Base-by-base conservation (phyloP, 1,139 yeast genomes). In the Magnusiomyces fungicola region DNA sequence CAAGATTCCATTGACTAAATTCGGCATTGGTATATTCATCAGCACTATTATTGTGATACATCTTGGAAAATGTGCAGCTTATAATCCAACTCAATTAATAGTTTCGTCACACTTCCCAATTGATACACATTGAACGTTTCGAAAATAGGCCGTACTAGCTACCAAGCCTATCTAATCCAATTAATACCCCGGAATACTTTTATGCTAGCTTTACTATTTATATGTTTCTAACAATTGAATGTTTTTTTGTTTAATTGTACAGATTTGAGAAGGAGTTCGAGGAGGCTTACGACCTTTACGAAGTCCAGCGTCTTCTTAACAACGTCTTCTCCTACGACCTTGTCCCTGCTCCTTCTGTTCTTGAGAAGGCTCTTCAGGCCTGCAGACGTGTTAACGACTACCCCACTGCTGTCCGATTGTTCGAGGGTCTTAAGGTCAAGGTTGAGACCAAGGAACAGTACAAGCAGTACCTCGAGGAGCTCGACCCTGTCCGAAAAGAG, bases 351-450 rank as follows among this genome's bases (percentile, higher is more conserved):
- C 98, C 98, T 59, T 81, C 85, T 54, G 97, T 92, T 56, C 79
- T 92, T 66, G 96, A 88, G 73, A 86, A 86, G 75, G 98, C 98
- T 48, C 80, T 92, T 69, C 83, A 86, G 74, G 98, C 98, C 49
- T 92, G 97, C 65, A 89, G 98, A 81, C 87, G 98, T 75, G 97
- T 92, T 60, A 89, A 94, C 72, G 98, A 92, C 75, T 87, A 87
- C 75, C 97, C 98, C 56, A 90, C 97, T 56, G 98, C 98, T 53
- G 94, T 90, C 61, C 86, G 98, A 75, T 96, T 95, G 55, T 92
- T 92, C 64, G 98, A 92, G 75, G 83, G 88, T 59, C 80, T 92
- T 70, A 87, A 85, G 72, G 87, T 81, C 80, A 92, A 92, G 78
- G 97, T 92, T 58, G 97, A 90, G 72, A 87, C 83, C 75, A 82